Base-by-base conservation (phyloP, 345 rosid species). In the Populus nigra region DNA sequence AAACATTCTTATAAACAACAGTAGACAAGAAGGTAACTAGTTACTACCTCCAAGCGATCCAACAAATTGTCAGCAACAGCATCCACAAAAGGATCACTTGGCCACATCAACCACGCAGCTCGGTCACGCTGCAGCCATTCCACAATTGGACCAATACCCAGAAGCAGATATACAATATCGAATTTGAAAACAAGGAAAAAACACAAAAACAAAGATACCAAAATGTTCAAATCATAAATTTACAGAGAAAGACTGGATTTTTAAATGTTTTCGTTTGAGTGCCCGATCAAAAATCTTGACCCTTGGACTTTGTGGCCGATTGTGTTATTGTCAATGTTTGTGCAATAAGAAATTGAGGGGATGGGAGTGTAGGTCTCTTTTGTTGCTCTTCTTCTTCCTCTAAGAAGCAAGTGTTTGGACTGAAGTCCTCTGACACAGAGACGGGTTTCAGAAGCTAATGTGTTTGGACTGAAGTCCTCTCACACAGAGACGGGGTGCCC, bases 1-100 rank as follows among this genome's bases (percentile, higher is more conserved):
- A 33, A 77, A 74, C 25, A 18, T 72, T 5, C 36, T 20, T 8
- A 29, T 18, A 62, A 11, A 76, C 23, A 62, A 63, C 33, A 2
- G 50, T 45, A 3, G 31, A 9, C 50, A 11, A 10, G 20, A 16
- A 66, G 69, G 22, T 25, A 41, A 41, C 69, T 66, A 17, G 18
- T n/a, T n/a, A 38, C 3, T 78, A 92, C 99, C 98, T 93, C 92
- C 86, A 96, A 82, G 69, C 98, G 98, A 81, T 96, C 99, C 78
- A 92, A 74, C 0, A 96, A 79, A 84, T 93, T 93, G 76, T 93
- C 97, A 4, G 99, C 98, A 80, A 93, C 99, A 68, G 97, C 91
- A 67, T 93, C 90, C n/a, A 90, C 80, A 76, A 93, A 89, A 20
- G 89, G 78, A 80, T 96, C 94, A 50, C 85, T 79, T 27, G 90